Evolutionary conservation across 2,329 filamentous ascomycete genomes (phyloP), one percentile per base, ranked within the genome.

Genomic region (Colletotrichum lentis): DNA sequence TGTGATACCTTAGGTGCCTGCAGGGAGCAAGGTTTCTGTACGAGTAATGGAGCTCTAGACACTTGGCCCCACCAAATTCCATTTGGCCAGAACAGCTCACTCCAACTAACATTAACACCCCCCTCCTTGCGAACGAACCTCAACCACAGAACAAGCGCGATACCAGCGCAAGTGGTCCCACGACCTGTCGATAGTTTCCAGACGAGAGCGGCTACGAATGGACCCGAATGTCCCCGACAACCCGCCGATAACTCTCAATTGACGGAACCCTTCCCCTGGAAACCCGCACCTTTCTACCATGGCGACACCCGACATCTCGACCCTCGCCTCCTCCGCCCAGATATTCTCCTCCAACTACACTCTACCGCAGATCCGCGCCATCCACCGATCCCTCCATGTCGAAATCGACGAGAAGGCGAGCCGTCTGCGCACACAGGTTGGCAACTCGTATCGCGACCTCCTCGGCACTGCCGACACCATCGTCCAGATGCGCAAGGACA

Each of bases 401-500:
- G 82, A 85, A 71, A 84, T 89, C 72, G 88, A 90, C 70, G 88
- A 90, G 76, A 89, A 89, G 73, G 83, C 86, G 41, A 81, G 81
- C 57, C 87, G 87, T 39, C 81, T 90, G 74, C 87, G 88, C 72
- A 88, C 84, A 20, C 86, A 89, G 76, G 88, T 90, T 69, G 88
- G 88, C 72, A 84, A 81, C 67, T 89, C 86, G 74, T 98, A 98
- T 79, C 91, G 95, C 72, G 93, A 96, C 74, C 88, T 98, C 10
- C 88, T 98, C 31, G 92, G 92, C 60, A 97, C 95, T 0, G 95
- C 95, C 62, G 94, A 97, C 80, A 90, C 90, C n/a, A 98, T 98
- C 72, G 91, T 97, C 62, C 86, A 90, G 69, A 97, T 98, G 93
- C 91, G 93, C 72, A 80, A 80, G 46, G 89, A 95, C 76, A 95